Evolutionary conservation across 2,329 filamentous ascomycete species (phyloP).

Genomic region (Sclerotinia minor): DNA sequence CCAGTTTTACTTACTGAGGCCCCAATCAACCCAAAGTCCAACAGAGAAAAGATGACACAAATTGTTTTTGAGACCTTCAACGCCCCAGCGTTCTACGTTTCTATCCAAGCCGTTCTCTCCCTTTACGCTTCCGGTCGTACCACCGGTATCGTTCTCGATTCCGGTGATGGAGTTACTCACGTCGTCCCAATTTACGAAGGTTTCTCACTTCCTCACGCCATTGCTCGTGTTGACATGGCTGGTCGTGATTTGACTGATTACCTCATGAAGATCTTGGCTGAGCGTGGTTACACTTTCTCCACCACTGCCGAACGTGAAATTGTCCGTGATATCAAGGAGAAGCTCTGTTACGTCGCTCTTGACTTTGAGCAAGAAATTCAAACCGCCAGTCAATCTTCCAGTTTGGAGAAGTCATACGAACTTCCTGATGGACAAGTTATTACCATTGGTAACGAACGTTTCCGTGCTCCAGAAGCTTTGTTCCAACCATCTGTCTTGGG

Average conservation of each 20-base stretch:
- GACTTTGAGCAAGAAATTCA: conserved; percentile 99
- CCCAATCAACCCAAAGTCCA: conserved; percentile 99
- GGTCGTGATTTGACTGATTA: conserved; percentile 99
- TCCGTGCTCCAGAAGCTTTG: conserved; percentile 98
- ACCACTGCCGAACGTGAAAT: conserved; percentile 99
- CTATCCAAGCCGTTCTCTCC: conserved; percentile 98
- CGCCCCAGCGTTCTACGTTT: conserved; percentile 99
- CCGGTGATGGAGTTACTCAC: conserved; percentile 99
- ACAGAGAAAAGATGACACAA: conserved; percentile 99
- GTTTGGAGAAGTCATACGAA: conserved; percentile 99
- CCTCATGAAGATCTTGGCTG: conserved; percentile 99
- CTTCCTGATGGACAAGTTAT: conserved; percentile 99
- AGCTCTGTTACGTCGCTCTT: conserved; percentile 99
- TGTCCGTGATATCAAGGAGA: conserved; percentile 99
- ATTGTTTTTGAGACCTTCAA: conserved; percentile 99
- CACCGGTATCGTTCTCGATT: conserved; percentile 99
- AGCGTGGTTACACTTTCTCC: conserved; percentile 99
- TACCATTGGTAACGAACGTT: conserved; percentile 99
- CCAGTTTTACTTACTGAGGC: conserved; percentile 98
- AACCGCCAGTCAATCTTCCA: conserved; percentile 98
- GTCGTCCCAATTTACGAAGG: conserved; percentile 99
- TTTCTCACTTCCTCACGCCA: conserved; percentile 99
- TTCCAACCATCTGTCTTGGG: conserved; percentile 98
- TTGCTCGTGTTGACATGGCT: conserved; percentile 99
- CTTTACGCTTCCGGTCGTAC: conserved; percentile 99